These are phyloP conservation scores for Aspergillus biplanus DNA, from an alignment of 495 filamentous ascomycete species.

Conservation along the genomic window DNA sequence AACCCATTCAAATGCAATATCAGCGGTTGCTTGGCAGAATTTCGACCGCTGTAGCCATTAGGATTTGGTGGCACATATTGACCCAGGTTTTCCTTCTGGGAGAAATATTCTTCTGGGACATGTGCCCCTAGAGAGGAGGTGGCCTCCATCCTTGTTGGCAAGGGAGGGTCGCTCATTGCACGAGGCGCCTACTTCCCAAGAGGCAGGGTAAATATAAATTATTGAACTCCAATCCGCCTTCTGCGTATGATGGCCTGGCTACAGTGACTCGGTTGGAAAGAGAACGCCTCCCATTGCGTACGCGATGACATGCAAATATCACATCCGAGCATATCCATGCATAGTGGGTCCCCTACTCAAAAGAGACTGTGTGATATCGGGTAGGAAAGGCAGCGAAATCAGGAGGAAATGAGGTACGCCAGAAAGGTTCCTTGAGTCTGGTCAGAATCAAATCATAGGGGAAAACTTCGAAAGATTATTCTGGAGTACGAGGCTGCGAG, in stretches of 20 bases:
- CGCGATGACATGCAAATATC: conserved; percentile 16
- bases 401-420: conserved; percentile 20
- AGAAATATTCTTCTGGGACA: conserved; percentile 19
- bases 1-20: conserved; percentile 4
- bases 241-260: conserved; percentile 4
- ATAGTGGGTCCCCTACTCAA: conserved; percentile 30
- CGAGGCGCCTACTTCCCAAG: neutral
- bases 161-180: neutral
- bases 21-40: conserved; percentile 7
- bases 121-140: conserved; percentile 21
- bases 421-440: conserved; percentile 4
- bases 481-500: neutral
- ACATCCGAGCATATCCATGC: conserved; percentile 23
- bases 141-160: conserved; percentile 14
- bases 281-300: conserved; percentile 16
- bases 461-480: neutral
- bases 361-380: conserved; percentile 17
- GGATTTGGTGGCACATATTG: conserved; percentile 14
- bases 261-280: conserved; percentile 7
- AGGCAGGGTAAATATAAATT: neutral
- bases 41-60: conserved; percentile 7
- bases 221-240: neutral
- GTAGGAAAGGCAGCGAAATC: conserved; percentile 19
- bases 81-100: conserved; percentile 17
- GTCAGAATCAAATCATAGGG: conserved; percentile 16